phyloP scores from a whole-genome alignment of 2,329 filamentous ascomycete species.

The Coniochaeta prunicola region DNA sequence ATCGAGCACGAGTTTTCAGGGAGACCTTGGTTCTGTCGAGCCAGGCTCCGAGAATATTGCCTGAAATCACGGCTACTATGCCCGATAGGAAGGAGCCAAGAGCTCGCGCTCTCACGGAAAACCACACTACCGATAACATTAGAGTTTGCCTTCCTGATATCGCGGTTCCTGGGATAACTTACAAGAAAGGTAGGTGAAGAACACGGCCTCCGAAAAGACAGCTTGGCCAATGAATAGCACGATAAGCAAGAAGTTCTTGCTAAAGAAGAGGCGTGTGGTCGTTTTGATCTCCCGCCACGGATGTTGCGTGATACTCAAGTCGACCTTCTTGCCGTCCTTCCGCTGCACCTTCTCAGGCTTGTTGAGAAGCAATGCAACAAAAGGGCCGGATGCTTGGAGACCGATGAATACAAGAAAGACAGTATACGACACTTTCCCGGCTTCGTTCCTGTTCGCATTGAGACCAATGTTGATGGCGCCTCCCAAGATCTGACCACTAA shows the following conservation, averaged over 20 bases:
- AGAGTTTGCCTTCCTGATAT: constrained; percentile 2
- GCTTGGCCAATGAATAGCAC: constrained; percentile 63
- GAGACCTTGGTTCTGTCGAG: constrained; percentile 51
- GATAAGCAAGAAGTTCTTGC: constrained; percentile 54
- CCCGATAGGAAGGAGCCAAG: constrained; percentile 65
- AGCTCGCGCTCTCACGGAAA: constrained; percentile 60
- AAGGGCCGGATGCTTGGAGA: constrained; percentile 56
- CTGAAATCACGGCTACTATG: constrained; percentile 56
- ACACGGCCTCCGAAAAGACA: constrained; percentile 65
- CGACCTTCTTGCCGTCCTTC: constrained; percentile 55
- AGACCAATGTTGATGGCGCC: constrained; percentile 13
- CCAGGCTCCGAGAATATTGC: constrained; percentile 60
- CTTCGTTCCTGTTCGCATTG: constrained; percentile 8
- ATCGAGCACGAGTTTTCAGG: constrained; percentile 45
- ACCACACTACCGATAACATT: constrained; percentile 44
- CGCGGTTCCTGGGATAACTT: constrained; percentile 9
- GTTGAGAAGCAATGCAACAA: constrained; percentile 58
- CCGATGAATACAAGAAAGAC: constrained; percentile 67
- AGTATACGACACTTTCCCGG: constrained; percentile 41
- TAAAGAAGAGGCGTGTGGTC: constrained; percentile 52
- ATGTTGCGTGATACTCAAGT: constrained; percentile 47
- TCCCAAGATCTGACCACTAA: constrained; percentile 11
- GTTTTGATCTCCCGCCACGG: constrained; percentile 52
- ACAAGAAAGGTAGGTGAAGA: constrained; percentile 58
- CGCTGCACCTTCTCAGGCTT: constrained; percentile 55